These are phyloP conservation scores for Gigaspora rosea DNA, from an alignment of 192 early-diverging fungal species.

Conservation along the genomic window DNA sequence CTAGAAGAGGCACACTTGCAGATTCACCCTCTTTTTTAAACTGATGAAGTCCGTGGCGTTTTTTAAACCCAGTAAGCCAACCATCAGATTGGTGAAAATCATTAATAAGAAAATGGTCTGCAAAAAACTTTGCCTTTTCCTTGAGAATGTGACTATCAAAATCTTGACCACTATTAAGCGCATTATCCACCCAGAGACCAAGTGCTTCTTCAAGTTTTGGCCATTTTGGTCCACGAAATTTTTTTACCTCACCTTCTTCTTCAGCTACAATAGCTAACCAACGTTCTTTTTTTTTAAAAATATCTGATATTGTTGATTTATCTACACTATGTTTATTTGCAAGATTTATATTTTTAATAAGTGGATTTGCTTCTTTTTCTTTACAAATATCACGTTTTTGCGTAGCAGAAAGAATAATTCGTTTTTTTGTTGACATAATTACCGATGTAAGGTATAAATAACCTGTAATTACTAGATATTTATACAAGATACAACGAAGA, in stretches of 20 bases:
- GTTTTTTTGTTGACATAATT: too few relatives aligned
- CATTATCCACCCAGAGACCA: slow-evolving; percentile 19
- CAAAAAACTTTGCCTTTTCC: slow-evolving; percentile 19
- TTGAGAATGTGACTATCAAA: slow-evolving; percentile 15
- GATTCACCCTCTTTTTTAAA: background rate
- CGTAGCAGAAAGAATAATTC: too few relatives aligned
- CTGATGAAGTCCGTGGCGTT: background rate
- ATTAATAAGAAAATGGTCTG: slow-evolving; percentile 7
- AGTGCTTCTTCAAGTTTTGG: slow-evolving; percentile 6
- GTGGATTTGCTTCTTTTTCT: background rate
- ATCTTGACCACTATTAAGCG: background rate
- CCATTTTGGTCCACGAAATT: slow-evolving; percentile 3
- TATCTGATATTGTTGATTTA: background rate
- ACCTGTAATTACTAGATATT: too few relatives aligned
- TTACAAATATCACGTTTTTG: background rate
- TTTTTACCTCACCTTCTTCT: background rate
- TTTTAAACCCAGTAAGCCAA: slow-evolving; percentile 25
- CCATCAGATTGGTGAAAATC: slow-evolving; percentile 17
- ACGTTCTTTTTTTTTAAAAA: slow-evolving; percentile 12
- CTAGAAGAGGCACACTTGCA: slow-evolving; percentile 3
- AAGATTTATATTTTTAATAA: slow-evolving; percentile 5
- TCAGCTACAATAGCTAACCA: slow-evolving; percentile 4
- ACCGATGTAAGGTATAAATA: too few relatives aligned
- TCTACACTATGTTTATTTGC: background rate
- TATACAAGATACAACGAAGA: too few relatives aligned